Base-by-base conservation (phyloP, 805 yeast species). In the Jamesozyma spencerorum region DNA sequence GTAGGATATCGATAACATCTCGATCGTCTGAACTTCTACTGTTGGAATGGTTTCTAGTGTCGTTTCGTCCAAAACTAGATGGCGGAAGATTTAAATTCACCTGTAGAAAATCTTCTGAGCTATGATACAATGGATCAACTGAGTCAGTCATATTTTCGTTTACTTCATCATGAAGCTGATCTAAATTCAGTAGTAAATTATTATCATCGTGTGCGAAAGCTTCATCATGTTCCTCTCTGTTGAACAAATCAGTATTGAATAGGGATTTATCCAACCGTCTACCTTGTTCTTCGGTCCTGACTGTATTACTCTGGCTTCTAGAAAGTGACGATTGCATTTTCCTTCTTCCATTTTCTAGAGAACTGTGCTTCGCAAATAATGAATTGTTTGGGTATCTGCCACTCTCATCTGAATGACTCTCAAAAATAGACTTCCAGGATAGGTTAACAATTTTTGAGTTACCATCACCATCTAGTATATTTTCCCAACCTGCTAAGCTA, bases 111-210 rank as follows among this genome's bases (percentile, higher is more conserved):
- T 47, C 49, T 15, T 39, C 40, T 18, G 41, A 38, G 15, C 38
- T 31, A 11, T 13, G 24, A 8, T n/a, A 19, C 2, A 43, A 38
- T 18, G 36, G 32, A 24, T 36, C 37, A 33, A 14, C 17, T 13
- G 27, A 11, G 34, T 40, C 18, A 29, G 29, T 10, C 34, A 39
- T 31, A 11, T 44, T 39, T 14, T 41, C 40, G 13, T 47, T 24
- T 10, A 10, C 54, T 11, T 50, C 60, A 36, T 60, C 64, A 38
- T 55, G 50, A 20, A 58, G 57, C 34, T 60, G 63, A 8, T 53
- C 57, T 8, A 57, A 39, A 31, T 55, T 54, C 19, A 55, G 28
- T 18, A 54, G 40, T 10, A 55, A 27, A 37, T 52, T 42, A 29
- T 48, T 31, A 5, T 20, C 17, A n/a, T 20, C 32, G 7, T 29